Evolutionary conservation across 148 eudicot genomes (phyloP), one percentile per base, ranked within the genome.

Genomic region (Linanthus parryae): DNA sequence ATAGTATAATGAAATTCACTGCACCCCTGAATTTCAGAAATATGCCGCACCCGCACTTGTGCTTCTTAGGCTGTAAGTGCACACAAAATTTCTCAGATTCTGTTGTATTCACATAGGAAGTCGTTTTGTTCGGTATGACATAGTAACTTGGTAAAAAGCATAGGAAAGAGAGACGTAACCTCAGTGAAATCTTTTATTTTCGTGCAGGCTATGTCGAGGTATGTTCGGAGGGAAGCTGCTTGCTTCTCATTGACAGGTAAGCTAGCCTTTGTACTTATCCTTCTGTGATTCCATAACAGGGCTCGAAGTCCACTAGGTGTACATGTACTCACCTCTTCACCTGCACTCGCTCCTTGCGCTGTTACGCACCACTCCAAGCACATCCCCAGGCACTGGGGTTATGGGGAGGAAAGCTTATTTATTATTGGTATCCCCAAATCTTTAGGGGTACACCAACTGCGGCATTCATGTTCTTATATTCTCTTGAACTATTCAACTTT

Each of bases 201-300:
- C 28, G 37, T 48, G 42, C 76, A 91, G 97, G 97, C 94, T 50
- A 74, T 91, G 84, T 73, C 89, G 40, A 83, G 94, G 48, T 87
- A 87, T 81, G 76, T 92, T 56, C 85, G 83, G 21, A 79, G 69
- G 58, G 90, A 87, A 77, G 59, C 75, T 44, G 66, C 62, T 61
- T 83, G 94, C 62, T 75, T 87, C 43, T 68, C 85, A 29, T 47
- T 83, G 59, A 87, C 94, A 55, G 98, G 97, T 91, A 74, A 4
- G 40, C 27, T 15, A 52, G 29, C 44, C 24, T 19, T 29, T 58
- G n/a, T 29, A 21, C 23, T 3, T 33, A 16, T 29, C 17, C 26
- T 21, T 10, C 25, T 51, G 18, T 31, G 30, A 20, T 21, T 57
- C 28, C 24, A n/a, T 40, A n/a, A n/a, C n/a, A n/a, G n/a, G n/a